Base-by-base conservation (phyloP, 805 yeast genomes). In the Vanderwaltozyma tropicalis region DNA sequence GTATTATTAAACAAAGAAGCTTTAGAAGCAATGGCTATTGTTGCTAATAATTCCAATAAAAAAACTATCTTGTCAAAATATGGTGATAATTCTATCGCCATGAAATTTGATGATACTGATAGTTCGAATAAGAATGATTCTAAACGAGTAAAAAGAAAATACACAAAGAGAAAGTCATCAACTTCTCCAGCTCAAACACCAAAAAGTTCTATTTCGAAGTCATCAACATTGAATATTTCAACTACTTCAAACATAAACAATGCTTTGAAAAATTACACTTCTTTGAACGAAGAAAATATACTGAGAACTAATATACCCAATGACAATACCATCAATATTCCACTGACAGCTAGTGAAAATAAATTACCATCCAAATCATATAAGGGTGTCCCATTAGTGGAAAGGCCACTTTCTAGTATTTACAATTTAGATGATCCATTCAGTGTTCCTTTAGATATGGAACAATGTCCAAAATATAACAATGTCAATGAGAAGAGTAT, bases 1-100 rank as follows among this genome's bases (percentile, higher is more conserved):
- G 57, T 57, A 1, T 41, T 58, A 22, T 34, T 52, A 15, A 57
- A 55, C 35, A 50, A 54, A 31, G 62, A 57, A 19, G 62, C 60
- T 3, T 31, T 57, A 15, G 63, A 59, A 30, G 54, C 60, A 9
- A 57, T 56, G 50, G 59, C 57, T 2, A 56, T 54, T 5, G 55
- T 57, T 21, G 62, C 60, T 5, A 52, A 49, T 16, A 44, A 46
- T 15, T 42, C 50, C 10, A 44, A 43, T 28, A 43, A 47, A n/a
- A 42, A 47, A 6, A 48, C 48, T 28, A 42, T 54, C 2, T 34
- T 53, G 26, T 46, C 52, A 17, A 56, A 48, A 32, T 48, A 37
- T 35, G 55, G 51, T 26, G 52, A 56, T 27, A 46, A 57, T 41
- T 49, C 49, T 35, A 45, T 58, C 9, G 45, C 55, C 34, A 44